Evolutionary conservation across 1,284 basidiomycete genomes (phyloP).

Genomic region (Leccinum pallidistipes): DNA sequence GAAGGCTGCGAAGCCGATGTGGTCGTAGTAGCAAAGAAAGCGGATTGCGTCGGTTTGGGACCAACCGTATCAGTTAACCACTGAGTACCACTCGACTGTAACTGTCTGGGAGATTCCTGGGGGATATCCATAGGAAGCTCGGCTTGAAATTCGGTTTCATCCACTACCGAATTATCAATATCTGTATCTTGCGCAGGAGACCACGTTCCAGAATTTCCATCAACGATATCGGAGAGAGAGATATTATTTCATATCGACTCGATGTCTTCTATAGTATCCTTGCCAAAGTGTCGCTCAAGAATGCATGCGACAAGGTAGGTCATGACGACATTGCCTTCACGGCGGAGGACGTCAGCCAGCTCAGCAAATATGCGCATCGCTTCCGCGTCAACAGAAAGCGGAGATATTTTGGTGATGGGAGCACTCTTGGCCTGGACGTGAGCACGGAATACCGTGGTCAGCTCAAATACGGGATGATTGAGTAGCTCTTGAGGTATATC

Average conservation of each 20-base stretch:
- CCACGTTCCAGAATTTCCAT: conserved; percentile 54
- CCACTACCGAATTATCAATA: conserved; percentile 25
- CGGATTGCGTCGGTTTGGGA: conserved; percentile 28
- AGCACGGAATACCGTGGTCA: conserved; percentile 78
- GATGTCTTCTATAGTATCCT: conserved; percentile 73
- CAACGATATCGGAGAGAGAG: conserved; percentile 73
- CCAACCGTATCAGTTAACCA: conserved; percentile 43
- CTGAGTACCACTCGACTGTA: conserved; percentile 38
- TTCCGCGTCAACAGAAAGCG: conserved; percentile 57
- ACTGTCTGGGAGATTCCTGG: conserved; percentile 10
- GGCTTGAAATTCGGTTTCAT: conserved; percentile 28
- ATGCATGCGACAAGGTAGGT: conserved; percentile 77
- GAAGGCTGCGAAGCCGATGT: conserved; percentile 15
- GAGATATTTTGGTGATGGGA: conserved; percentile 69
- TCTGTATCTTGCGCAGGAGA: conserved; percentile 29
- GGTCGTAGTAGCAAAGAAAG: conserved; percentile 10
- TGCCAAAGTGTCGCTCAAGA: conserved; percentile 68
- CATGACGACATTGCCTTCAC: conserved; percentile 64
- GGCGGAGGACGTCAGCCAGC: conserved; percentile 53
- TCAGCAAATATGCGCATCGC: conserved; percentile 70
- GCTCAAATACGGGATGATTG: conserved; percentile 73
- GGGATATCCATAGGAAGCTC: conserved; percentile 8
- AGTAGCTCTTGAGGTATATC: conserved; percentile 76
- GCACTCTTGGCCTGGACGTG: conserved; percentile 81
- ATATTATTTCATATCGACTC: conserved; percentile 68